Conservation (phyloP, 176 grass and related monocot genomes). For the Oryza longistaminata region DNA sequence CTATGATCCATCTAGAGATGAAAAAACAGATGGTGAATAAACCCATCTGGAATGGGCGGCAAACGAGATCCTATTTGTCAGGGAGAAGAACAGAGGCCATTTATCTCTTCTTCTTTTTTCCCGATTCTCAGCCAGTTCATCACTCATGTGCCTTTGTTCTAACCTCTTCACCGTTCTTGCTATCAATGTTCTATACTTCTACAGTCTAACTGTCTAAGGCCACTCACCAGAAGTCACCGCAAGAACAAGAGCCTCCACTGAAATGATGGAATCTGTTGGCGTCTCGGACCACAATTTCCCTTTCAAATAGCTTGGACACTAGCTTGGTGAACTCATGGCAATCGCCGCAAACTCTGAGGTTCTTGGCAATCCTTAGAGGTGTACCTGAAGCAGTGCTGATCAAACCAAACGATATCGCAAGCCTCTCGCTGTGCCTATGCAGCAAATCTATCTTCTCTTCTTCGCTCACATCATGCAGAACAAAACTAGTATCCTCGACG, state of each 20-base stretch:
- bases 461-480: constrained; percentile 52
- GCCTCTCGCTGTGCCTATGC: constrained; percentile 66
- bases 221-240: constrained; percentile 63
- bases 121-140: not conserved
- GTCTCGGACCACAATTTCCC: constrained; percentile 62
- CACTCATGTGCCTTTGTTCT: not conserved
- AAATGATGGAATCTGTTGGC: constrained; percentile 80
- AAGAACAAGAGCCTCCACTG: constrained; percentile 63
- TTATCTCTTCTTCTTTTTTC: not conserved
- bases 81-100: not conserved
- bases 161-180: not conserved
- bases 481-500: constrained; percentile 60
- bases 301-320: constrained; percentile 49
- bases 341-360: constrained; percentile 61
- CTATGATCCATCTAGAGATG: not conserved
- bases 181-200: not conserved
- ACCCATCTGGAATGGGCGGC: not conserved
- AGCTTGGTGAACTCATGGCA: constrained; percentile 74
- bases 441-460: constrained; percentile 61
- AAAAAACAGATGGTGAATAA: not conserved
- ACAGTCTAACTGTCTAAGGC: not conserved
- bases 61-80: not conserved
- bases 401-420: constrained; percentile 58
- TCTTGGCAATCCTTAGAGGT: constrained; percentile 60
- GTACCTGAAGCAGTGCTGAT: constrained; percentile 40